These are phyloP conservation scores for Oleoguttula mirabilis DNA, from an alignment of 495 filamentous ascomycete genomes.

Conservation along the genomic window DNA sequence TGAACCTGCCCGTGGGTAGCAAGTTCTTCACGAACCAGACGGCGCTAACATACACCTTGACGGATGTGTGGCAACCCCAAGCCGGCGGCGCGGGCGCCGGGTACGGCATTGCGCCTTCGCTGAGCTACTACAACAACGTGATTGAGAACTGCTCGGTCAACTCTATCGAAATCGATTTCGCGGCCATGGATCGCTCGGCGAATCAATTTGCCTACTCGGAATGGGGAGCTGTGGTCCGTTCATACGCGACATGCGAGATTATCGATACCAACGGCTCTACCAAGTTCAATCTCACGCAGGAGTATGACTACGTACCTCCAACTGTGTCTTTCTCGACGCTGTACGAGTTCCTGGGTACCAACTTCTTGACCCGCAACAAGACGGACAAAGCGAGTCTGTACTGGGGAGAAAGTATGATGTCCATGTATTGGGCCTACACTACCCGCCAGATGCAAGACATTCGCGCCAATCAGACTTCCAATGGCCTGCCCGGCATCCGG, in stretches of 20 bases:
- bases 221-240: constrained; percentile 4
- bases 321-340: constrained; percentile 1
- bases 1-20: constrained; percentile 20
- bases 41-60: constrained; percentile 25
- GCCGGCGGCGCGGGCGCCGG: constrained; percentile 6
- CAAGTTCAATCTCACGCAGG: constrained; percentile 22
- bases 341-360: constrained; percentile 10
- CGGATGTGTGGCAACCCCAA: constrained; percentile 19
- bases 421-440: constrained; percentile 7
- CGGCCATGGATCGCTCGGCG: constrained; percentile 7
- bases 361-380: constrained; percentile 9
- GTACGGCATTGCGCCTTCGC: constrained; percentile 11
- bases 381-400: constrained; percentile 16
- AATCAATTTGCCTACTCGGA: constrained; percentile 9
- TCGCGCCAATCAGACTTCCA: constrained; percentile 9
- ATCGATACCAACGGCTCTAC: constrained; percentile 2
- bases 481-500: constrained; percentile 1
- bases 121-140: constrained; percentile 23
- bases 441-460: constrained; percentile 1
- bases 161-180: constrained; percentile 20
- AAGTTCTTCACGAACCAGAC: constrained; percentile 26
- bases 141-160: constrained; percentile 23
- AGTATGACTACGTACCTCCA: constrained; percentile 20
- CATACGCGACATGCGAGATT: constrained; percentile 9
- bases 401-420: constrained; percentile 21